phyloP scores from a whole-genome alignment of 306 rosid species.

The Cucurbita maxima region DNA sequence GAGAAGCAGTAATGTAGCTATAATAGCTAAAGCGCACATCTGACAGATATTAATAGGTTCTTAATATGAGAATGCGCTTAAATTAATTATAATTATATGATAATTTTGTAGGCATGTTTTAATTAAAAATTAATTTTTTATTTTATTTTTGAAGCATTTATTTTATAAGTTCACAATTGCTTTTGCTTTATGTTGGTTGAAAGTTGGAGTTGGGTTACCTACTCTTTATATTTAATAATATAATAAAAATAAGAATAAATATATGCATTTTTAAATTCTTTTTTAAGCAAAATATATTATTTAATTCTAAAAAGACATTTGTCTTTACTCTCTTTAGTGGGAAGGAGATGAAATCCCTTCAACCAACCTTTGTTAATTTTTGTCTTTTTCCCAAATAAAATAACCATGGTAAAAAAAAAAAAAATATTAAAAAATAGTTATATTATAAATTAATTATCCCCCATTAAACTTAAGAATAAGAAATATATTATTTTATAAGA shows the following conservation, averaged over 20 bases:
- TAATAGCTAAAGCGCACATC: no score
- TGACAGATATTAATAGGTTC: no score
- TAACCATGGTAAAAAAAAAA: background rate
- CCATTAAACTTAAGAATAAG: background rate
- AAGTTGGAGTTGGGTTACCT: background rate
- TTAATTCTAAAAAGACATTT: background rate
- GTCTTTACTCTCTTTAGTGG: background rate
- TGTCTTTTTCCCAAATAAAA: background rate
- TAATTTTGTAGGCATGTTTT: no score
- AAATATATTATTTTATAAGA: no score
- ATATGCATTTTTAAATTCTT: background rate
- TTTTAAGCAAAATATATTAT: background rate
- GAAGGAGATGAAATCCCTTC: background rate
- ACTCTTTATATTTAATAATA: background rate
- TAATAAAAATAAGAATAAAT: background rate
- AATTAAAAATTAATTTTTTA: background rate
- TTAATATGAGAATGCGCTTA: no score
- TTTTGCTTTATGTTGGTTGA: background rate
- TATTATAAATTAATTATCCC: background rate
- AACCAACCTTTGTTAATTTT: background rate
- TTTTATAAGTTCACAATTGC: background rate
- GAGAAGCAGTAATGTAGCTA: no score
- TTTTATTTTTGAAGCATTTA: background rate
- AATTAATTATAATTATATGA: no score
- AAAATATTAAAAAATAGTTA: background rate